Conservation (phyloP, 2,329 filamentous ascomycete genomes). For the Hypoxylon sp. region DNA sequence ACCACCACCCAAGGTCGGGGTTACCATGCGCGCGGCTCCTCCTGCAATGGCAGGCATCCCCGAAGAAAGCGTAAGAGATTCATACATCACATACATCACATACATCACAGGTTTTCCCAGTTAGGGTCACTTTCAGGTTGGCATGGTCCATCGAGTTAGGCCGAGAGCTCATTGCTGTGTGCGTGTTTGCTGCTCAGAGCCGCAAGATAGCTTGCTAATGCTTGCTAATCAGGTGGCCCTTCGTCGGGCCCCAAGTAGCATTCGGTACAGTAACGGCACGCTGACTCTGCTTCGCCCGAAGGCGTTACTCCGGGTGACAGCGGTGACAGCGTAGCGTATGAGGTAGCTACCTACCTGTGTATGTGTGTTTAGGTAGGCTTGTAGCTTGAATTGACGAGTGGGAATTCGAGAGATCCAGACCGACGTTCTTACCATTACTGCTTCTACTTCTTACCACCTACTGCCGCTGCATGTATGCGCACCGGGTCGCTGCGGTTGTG, state of each 20-base stretch:
- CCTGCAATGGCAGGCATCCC: slow-evolving; percentile 31
- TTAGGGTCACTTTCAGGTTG: slow-evolving; percentile 2
- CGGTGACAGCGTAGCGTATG: slow-evolving; percentile 1
- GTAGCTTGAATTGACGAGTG: slow-evolving; percentile 15
- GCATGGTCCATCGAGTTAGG: neutral
- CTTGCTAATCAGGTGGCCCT: slow-evolving; percentile 18
- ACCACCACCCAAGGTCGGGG: slow-evolving; percentile 16
- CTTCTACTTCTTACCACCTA: slow-evolving; percentile 1
- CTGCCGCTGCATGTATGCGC: slow-evolving; percentile 7
- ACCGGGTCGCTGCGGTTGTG: slow-evolving; percentile 11
- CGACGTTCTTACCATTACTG: slow-evolving; percentile 34
- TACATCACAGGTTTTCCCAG: neutral
- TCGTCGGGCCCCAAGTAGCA: slow-evolving; percentile 34
- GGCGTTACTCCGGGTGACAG: slow-evolving; percentile 7
- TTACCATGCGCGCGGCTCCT: slow-evolving; percentile 40
- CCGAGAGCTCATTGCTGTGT: neutral
- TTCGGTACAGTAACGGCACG: slow-evolving; percentile 14
- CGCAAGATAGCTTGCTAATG: slow-evolving; percentile 30
- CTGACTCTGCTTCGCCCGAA: slow-evolving; percentile 31
- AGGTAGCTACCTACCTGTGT: neutral
- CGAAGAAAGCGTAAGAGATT: slow-evolving; percentile 19
- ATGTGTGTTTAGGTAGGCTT: too few species aligned
- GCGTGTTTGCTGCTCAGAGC: slow-evolving; percentile 24
- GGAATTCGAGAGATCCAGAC: slow-evolving; percentile 31
- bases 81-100: neutral